phyloP scores from a whole-genome alignment of 2,329 filamentous ascomycete genomes.

The Dichotomopilus funicola region DNA sequence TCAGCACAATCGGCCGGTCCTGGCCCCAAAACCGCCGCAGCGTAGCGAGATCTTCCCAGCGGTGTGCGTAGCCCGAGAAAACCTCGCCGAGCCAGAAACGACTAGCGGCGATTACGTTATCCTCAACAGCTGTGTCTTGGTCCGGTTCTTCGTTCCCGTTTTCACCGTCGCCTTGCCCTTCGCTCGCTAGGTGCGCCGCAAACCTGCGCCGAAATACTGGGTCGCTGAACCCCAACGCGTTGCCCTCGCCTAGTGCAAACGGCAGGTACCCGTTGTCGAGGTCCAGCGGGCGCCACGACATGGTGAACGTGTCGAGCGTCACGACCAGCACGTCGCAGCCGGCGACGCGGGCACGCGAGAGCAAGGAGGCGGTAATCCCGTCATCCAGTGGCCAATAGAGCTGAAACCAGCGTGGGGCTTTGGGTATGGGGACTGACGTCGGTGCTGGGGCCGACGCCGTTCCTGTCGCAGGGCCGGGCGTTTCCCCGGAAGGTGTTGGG shows the following conservation, averaged over 20 bases:
- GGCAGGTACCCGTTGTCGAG: slow-evolving; percentile 57
- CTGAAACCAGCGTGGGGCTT: slow-evolving; percentile 60
- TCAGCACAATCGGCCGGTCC: slow-evolving; percentile 55
- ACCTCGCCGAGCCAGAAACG: slow-evolving; percentile 46
- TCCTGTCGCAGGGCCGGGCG: too few relatives aligned
- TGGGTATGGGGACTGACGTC: background rate
- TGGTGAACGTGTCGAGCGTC: slow-evolving; percentile 56
- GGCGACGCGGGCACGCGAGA: slow-evolving; percentile 52
- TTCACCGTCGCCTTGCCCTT: background rate
- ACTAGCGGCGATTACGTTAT: slow-evolving; percentile 40
- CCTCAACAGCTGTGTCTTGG: slow-evolving; percentile 33
- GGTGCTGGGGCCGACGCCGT: background rate
- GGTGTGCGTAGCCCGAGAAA: slow-evolving; percentile 46
- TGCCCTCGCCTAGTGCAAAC: slow-evolving; percentile 53
- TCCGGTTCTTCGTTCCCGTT: too few relatives aligned
- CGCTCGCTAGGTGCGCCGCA: slow-evolving; percentile 39
- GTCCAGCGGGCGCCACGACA: slow-evolving; percentile 63
- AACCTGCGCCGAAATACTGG: slow-evolving; percentile 57
- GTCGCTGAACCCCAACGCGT: slow-evolving; percentile 58
- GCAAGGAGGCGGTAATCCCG: slow-evolving; percentile 57
- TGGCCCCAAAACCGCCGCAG: slow-evolving; percentile 47
- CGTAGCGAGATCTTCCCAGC: slow-evolving; percentile 56
- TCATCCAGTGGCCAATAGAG: slow-evolving; percentile 67
- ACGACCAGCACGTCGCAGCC: slow-evolving; percentile 63
- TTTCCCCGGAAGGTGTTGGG: too few relatives aligned